Percentiles rank a stretch among this genome's conserved stretches.
Evolutionary conservation across 176 grass and related monocot species (phyloP).

Genomic region (Zizania latifolia): DNA sequence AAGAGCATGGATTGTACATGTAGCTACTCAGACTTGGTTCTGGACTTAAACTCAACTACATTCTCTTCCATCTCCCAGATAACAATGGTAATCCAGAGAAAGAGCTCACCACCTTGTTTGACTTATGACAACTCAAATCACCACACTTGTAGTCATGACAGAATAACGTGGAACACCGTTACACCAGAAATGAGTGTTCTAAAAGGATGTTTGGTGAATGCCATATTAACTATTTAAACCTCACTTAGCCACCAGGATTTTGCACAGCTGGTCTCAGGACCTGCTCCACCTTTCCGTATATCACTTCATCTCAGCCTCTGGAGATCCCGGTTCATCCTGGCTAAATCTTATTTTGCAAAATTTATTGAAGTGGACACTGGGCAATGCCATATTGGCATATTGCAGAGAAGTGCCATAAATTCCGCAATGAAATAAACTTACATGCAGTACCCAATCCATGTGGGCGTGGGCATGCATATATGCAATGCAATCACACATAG

Average conservation of each 20-base stretch:
- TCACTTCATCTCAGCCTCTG: not conserved
- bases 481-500: not conserved
- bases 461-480: not conserved
- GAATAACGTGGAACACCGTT: not conserved
- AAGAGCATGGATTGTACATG: not conserved
- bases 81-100: not conserved
- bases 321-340: not conserved
- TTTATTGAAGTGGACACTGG: not conserved
- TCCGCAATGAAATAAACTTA: not conserved
- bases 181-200: not conserved
- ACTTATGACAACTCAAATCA: not conserved
- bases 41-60: not conserved
- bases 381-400: not conserved
- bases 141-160: not conserved
- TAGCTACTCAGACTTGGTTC: not conserved
- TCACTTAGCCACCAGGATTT: not conserved
- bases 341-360: not conserved
- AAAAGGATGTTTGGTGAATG: not conserved
- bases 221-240: not conserved
- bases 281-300: not conserved
- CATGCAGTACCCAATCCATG: not conserved
- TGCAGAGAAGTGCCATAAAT: not conserved
- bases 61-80: not conserved
- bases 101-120: not conserved
- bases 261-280: not conserved